phyloP scores from a whole-genome alignment of 202 grass and related monocot species.

The Eragrostis tef region DNA sequence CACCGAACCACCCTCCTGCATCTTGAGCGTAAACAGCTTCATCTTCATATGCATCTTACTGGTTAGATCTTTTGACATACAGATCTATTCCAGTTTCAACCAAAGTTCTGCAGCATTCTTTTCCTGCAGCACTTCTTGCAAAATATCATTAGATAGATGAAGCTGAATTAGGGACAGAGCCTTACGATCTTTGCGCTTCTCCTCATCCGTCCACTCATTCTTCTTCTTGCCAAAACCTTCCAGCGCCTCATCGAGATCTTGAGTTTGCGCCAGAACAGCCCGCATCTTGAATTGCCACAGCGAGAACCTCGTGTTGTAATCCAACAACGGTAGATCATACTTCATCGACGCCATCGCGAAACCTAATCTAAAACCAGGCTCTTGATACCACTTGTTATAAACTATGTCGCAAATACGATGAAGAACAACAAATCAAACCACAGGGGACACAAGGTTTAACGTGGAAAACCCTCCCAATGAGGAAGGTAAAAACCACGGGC shows the following conservation, averaged over 20 bases:
- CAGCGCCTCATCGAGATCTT: slow-evolving; percentile 2
- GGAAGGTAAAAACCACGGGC: not conserved
- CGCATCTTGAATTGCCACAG: slow-evolving; percentile 17
- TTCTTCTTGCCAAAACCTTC: not conserved
- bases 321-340: slow-evolving; percentile 2
- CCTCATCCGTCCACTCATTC: not conserved
- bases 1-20: not conserved
- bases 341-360: not conserved
- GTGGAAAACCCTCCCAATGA: not conserved
- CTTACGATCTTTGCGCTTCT: not conserved
- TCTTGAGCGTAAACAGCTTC: not conserved
- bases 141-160: slow-evolving; percentile 24
- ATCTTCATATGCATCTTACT: slow-evolving; percentile 21
- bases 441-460: slow-evolving; percentile 16
- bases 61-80: slow-evolving; percentile 17
- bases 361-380: not conserved
- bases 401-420: not conserved
- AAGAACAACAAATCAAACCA: slow-evolving; percentile 10
- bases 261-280: not conserved
- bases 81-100: slow-evolving; percentile 24
- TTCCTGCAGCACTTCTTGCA: slow-evolving; percentile 16
- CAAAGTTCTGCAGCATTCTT: not conserved
- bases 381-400: not conserved
- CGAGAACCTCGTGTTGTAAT: slow-evolving; percentile 1
- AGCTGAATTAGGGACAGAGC: not conserved